Base-by-base conservation (phyloP, 345 rosid species). In the Hevea brasiliensis region DNA sequence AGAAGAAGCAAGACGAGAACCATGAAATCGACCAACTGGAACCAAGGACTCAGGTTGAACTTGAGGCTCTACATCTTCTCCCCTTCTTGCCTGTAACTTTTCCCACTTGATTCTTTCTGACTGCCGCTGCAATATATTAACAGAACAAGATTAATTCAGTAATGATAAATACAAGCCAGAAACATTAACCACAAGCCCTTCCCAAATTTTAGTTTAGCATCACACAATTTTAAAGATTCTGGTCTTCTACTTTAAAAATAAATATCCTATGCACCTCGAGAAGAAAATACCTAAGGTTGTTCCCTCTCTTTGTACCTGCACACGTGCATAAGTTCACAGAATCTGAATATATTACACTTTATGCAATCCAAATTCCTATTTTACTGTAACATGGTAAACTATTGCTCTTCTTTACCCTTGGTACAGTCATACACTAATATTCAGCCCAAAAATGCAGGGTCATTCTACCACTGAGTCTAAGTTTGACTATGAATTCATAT, bases 1-100 rank as follows among this genome's bases (percentile, higher is more conserved):
- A 74, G 88, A 94, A 21, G 98, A 87, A 72, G 99, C 94, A 72
- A 95, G 99, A 69, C 96, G 89, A 72, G 98, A 91, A 74, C 98
- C 93, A 62, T 71, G 89, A 83, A 81, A 89, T 70, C 80, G 85
- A 78, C 89, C 48, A 81, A 88, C 91, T 27, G 98, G 88, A 79
- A 93, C 98, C 78, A 95, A 82, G 72, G 84, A 75, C 47, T 89
- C 85, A 68, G 88, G 86, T 76, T 79, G 82, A 74, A 68, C 73
- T 76, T 61, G 81, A 59, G 88, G 92, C 67, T 81, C 85, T 2
- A 81, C 84, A 73, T 92, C 94, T 83, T 85, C 84, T 70, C 85
- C 84, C 84, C 88, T 86, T 74, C 82, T 86, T 24, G 73, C 73
- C 48, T 85, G 89, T 59, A 76, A 83, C 76, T 88, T 89, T 48